Evolutionary conservation across 257 asterid species (phyloP), one percentile per base, ranked within the genome.

Genomic region (Solanum lignicaule): DNA sequence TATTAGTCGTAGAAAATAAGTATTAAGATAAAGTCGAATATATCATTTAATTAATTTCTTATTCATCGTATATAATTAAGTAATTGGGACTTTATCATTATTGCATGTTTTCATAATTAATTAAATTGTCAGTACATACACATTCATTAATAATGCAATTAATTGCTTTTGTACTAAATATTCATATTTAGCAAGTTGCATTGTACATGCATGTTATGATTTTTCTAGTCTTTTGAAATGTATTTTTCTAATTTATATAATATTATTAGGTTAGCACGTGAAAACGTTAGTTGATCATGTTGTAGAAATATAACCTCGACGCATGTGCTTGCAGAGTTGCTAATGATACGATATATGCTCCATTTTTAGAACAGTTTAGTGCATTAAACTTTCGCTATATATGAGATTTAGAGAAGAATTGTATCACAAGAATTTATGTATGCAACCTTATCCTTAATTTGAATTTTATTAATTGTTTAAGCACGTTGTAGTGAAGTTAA

Each of bases 181-280:
- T 4, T 33, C 43, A 74, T 13, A 68, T 2, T 9, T 73, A 73
- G n/a, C 82, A 35, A 35, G 82, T 73, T 73, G 82, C 31, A n/a
- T 11, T 75, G 32, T 75, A 36, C 83, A 23, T 21, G 39, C 55
- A 11, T 11, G n/a, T 31, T 25, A 66, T 66, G 33, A 25, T 12
- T 66, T 25, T 15, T 25, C 74, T 25, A n/a, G 18, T 66, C 73
- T 25, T 66, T 66, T 27, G 35, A 7, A 12, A 27, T 66, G 21
- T 66, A 66, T 66, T 66, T 66, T 66, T 65, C 14, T n/a, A 66
- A 27, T 66, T 66, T 6, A 66, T 68, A 69, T 31, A 69, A 29
- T 31, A 69, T 71, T 32, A 71, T 32, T 71, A 71, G n/a, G n/a
- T 71, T 71, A 71, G 41, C 78, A 71, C 78, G 41, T 71, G 78